phyloP scores from a whole-genome alignment of 345 rosid genomes.

The Psidium friedrichsthalianum region DNA sequence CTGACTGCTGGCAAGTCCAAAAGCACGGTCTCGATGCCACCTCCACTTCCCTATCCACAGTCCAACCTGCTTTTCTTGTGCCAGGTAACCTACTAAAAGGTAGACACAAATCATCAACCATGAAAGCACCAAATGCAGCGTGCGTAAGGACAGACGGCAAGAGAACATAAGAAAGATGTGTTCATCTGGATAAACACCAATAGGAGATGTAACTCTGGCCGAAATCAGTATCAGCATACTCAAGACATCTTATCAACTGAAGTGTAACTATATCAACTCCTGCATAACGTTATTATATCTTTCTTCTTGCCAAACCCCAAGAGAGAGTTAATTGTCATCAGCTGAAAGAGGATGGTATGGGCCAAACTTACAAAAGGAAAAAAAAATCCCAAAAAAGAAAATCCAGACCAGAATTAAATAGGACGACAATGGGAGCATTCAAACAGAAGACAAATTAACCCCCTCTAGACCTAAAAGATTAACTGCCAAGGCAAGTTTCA shows the following conservation, averaged over 20 bases:
- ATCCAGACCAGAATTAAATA: background rate
- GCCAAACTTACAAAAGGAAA: background rate
- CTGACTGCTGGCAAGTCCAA: conserved; percentile 81
- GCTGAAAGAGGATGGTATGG: background rate
- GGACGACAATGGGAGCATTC: background rate
- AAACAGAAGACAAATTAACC: background rate
- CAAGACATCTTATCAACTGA: background rate
- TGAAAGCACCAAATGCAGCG: background rate
- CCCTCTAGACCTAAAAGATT: background rate
- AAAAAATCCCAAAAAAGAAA: background rate
- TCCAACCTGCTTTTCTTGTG: conserved; percentile 56
- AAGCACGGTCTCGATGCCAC: conserved; percentile 77
- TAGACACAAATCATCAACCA: conserved; percentile 1
- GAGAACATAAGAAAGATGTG: background rate
- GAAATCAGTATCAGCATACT: background rate
- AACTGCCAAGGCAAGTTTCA: background rate
- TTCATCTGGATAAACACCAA: background rate
- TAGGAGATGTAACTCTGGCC: background rate
- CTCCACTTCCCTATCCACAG: conserved; percentile 94
- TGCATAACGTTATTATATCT: background rate
- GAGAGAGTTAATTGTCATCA: background rate
- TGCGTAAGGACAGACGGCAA: background rate
- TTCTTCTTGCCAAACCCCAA: background rate
- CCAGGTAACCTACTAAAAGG: conserved; percentile 65
- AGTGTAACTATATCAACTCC: background rate